Conservation (phyloP, 495 filamentous ascomycete genomes). For the Hyaloscypha finlandica region DNA sequence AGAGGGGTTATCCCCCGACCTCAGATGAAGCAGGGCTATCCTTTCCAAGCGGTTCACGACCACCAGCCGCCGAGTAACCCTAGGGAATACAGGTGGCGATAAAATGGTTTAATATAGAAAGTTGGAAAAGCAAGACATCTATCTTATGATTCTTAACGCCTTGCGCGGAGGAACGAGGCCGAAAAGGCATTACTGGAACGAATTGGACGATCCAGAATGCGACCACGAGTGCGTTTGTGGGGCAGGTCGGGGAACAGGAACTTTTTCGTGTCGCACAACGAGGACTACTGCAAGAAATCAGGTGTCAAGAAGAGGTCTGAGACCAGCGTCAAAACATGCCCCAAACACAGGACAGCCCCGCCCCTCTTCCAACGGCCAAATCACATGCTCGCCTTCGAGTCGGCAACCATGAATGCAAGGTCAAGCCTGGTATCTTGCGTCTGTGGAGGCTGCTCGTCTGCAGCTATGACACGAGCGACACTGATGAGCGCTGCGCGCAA, state of each 20-base stretch:
- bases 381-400: background rate
- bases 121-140: background rate
- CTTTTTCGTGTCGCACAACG: background rate
- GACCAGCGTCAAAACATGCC: constrained; percentile 4
- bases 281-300: background rate
- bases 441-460: background rate
- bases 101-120: background rate
- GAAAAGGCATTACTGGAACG: background rate
- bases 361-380: background rate
- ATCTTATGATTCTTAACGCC: background rate
- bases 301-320: constrained; percentile 10
- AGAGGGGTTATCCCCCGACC: background rate
- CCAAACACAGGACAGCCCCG: constrained; percentile 6
- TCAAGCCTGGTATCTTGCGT: background rate
- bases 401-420: background rate
- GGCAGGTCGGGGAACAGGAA: background rate
- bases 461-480: constrained; percentile 8
- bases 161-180: background rate
- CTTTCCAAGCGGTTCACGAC: background rate
- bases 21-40: constrained; percentile 3
- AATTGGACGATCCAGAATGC: background rate
- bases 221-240: background rate
- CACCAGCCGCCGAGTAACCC: background rate
- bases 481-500: background rate
- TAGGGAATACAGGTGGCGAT: background rate